A percentile compares a stretch with the other conserved stretches of the same genome.
These are phyloP conservation scores for Debaryomyces singareniensis DNA, from an alignment of 1,139 yeast genomes.

Conservation along the genomic window DNA sequence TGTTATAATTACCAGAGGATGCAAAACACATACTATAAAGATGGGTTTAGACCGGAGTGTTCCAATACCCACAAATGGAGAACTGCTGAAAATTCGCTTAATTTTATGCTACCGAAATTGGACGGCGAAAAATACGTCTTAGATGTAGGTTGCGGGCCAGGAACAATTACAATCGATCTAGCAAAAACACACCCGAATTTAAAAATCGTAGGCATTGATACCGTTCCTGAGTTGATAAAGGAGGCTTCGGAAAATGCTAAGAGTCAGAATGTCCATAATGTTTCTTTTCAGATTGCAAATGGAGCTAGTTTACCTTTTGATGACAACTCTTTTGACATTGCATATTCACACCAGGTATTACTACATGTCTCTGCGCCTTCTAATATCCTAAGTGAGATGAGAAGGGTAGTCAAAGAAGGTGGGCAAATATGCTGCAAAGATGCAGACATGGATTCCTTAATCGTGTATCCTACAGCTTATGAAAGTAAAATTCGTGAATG, in stretches of 20 bases:
- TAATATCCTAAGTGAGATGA: too few relatives aligned
- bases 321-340: constrained; percentile 32
- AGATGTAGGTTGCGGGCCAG: constrained; percentile 41
- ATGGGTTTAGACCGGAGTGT: constrained; percentile 16
- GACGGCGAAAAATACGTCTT: constrained; percentile 21
- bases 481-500: too few relatives aligned
- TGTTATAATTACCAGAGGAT: too few relatives aligned
- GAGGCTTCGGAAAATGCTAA: constrained; percentile 12
- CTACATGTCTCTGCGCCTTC: too few relatives aligned
- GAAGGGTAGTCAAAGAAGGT: constrained; percentile 30
- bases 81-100: constrained; percentile 23
- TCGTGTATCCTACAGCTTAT: constrained; percentile 19
- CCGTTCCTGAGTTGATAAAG: constrained; percentile 22
- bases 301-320: constrained; percentile 25
- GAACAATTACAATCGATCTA: constrained; percentile 30
- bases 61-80: constrained; percentile 31
- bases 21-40: constrained; percentile 18
- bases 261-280: constrained; percentile 16
- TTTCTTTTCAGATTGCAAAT: constrained; percentile 21
- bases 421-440: constrained; percentile 33
- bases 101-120: constrained; percentile 21
- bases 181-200: constrained; percentile 24
- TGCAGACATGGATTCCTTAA: constrained; percentile 16
- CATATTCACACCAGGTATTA: constrained; percentile 33
- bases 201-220: constrained; percentile 27